A percentile compares a stretch with the other conserved stretches of the same genome.
Evolutionary conservation across 176 grass and related monocot species (phyloP).

Genomic region (Tillandsia fasciculata): DNA sequence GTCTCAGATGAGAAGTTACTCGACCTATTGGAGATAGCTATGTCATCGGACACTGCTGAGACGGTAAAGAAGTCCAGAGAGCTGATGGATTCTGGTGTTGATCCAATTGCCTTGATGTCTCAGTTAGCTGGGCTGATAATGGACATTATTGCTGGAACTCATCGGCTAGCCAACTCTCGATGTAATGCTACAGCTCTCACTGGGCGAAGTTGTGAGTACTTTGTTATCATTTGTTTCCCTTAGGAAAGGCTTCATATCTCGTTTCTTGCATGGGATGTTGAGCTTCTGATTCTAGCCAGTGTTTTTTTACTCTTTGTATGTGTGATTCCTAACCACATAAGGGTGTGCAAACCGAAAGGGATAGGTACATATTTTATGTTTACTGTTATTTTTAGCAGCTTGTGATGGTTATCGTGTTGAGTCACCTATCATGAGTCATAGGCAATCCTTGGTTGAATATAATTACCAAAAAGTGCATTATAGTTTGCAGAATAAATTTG

Average conservation of each 20-base stretch:
- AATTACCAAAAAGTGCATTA: too few species aligned
- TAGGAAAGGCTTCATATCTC: background rate
- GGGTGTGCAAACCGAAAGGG: background rate
- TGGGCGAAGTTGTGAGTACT: constrained; percentile 71
- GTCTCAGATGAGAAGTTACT: constrained; percentile 96
- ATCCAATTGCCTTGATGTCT: constrained; percentile 98
- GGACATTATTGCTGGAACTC: constrained; percentile 99
- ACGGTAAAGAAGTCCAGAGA: constrained; percentile 93
- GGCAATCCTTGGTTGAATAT: too few species aligned
- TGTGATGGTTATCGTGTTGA: background rate
- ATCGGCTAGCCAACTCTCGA: constrained; percentile 57
- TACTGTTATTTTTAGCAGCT: background rate
- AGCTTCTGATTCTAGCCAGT: constrained; percentile 3
- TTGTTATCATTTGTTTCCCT: constrained; percentile 3
- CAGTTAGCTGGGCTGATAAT: constrained; percentile 98
- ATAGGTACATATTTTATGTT: background rate
- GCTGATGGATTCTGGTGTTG: constrained; percentile 91
- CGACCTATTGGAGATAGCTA: constrained; percentile 89
- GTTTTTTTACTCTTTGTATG: background rate
- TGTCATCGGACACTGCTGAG: constrained; percentile 94
- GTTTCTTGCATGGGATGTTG: background rate
- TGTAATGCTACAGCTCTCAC: constrained; percentile 48
- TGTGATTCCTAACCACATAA: background rate
- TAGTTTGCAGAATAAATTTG: too few species aligned
- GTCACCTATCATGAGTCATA: background rate